phyloP scores from a whole-genome alignment of 2,329 filamentous ascomycete species.

The Phialophora macrospora region DNA sequence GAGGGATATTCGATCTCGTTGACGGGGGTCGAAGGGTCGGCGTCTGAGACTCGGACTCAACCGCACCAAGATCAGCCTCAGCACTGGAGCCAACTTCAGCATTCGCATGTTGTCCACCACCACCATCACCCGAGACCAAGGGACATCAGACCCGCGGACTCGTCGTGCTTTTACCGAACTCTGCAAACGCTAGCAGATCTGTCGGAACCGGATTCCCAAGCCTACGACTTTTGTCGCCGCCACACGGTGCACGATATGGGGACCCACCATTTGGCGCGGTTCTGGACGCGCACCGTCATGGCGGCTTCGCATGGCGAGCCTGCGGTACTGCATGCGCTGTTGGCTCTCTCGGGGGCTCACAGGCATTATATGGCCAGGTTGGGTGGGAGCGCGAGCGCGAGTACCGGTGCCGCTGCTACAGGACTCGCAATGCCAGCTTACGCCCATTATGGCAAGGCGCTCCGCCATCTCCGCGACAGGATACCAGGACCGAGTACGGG shows the following conservation, averaged over 20 bases:
- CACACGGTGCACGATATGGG: constrained; percentile 20
- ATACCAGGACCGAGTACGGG: neutral
- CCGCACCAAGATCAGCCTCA: no score
- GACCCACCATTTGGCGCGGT: constrained; percentile 18
- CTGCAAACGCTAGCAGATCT: constrained; percentile 15
- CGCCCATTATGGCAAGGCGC: constrained; percentile 17
- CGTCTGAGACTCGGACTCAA: neutral
- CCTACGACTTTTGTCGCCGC: constrained; percentile 21
- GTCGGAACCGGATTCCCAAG: constrained; percentile 12
- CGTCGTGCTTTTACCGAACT: constrained; percentile 17
- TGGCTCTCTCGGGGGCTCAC: constrained; percentile 22
- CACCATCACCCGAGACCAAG: neutral
- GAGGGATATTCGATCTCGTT: constrained; percentile 17
- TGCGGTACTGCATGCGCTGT: constrained; percentile 17
- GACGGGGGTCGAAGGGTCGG: neutral
- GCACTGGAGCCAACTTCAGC: no score
- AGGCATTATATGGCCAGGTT: constrained; percentile 5
- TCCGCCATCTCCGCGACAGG: constrained; percentile 1
- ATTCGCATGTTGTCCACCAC: no score
- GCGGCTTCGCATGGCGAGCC: constrained; percentile 19
- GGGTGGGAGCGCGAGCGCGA: neutral
- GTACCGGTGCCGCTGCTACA: neutral
- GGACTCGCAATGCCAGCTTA: neutral
- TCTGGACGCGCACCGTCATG: constrained; percentile 20
- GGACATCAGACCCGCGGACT: constrained; percentile 14